Percentiles rank a stretch among this genome's conserved stretches.
These are phyloP conservation scores for Mrakia gelida DNA, from an alignment of 768 basidiomycete species.

Conservation along the genomic window DNA sequence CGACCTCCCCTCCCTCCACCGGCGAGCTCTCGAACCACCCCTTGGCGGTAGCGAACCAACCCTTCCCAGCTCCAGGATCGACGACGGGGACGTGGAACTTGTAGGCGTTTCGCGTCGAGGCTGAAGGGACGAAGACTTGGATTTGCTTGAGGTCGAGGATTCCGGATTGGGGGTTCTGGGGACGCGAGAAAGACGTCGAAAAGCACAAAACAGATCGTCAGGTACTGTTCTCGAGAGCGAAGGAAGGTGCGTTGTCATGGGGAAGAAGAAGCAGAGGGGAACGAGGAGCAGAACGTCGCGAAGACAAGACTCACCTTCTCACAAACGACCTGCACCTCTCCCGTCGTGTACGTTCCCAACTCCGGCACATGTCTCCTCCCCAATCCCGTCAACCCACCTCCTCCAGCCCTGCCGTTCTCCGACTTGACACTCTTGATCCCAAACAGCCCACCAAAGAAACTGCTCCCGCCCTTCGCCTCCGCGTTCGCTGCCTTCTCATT, in stretches of 20 bases:
- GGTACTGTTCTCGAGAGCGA: no score
- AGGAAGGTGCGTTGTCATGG: no score
- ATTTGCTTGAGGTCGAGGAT: constrained; percentile 17
- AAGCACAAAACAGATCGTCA: no score
- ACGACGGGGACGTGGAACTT: constrained; percentile 22
- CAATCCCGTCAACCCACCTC: neutral
- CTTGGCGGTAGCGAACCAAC: constrained; percentile 4
- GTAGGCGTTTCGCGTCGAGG: neutral
- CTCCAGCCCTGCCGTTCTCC: neutral
- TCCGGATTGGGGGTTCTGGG: neutral
- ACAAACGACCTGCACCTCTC: constrained; percentile 26
- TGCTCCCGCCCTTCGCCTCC: constrained; percentile 2
- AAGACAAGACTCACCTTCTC: constrained; percentile 25
- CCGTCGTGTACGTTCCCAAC: constrained; percentile 28
- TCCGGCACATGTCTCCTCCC: constrained; percentile 12
- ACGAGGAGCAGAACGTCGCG: no score
- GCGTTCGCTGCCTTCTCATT: neutral
- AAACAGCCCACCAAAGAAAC: constrained; percentile 19
- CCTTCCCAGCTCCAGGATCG: constrained; percentile 11
- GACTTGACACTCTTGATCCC: neutral
- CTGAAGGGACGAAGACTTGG: constrained; percentile 15
- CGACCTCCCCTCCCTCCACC: no score
- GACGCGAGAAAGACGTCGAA: no score
- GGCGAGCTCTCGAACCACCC: neutral
- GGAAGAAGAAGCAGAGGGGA: no score